Percentiles rank a stretch among this genome's conserved stretches.
Conservation (phyloP, 176 grass and related monocot genomes). For the Luzula sylvatica region DNA sequence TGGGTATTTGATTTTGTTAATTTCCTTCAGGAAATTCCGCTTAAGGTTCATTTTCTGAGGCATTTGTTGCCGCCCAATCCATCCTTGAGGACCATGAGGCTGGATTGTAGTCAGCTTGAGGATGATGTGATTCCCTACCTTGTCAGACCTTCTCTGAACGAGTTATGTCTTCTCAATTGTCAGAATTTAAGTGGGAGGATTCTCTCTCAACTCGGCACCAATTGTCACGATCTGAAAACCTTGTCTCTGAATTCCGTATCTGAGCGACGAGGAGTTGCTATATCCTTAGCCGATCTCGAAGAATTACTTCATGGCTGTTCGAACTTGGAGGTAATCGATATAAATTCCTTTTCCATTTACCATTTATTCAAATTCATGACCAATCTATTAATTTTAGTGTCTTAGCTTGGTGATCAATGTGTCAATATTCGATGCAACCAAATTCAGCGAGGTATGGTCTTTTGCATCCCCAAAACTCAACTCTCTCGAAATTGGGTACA, state of each 20-base stretch:
- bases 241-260: constrained; percentile 59
- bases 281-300: constrained; percentile 57
- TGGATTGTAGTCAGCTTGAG: constrained; percentile 69
- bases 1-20: constrained; percentile 2
- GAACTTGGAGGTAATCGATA: constrained; percentile 52
- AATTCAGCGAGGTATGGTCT: constrained; percentile 60
- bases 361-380: too few species aligned
- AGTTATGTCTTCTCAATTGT: constrained; percentile 68
- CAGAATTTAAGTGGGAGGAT: constrained; percentile 62
- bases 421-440: not conserved
- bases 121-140: constrained; percentile 51
- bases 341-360: too few species aligned
- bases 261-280: constrained; percentile 49
- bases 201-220: constrained; percentile 47
- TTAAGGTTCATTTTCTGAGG: constrained; percentile 42
- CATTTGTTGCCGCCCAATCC: constrained; percentile 54
- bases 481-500: constrained; percentile 87
- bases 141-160: constrained; percentile 51
- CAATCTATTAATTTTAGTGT: too few species aligned
- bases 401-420: constrained; percentile 37
- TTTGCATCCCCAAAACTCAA: constrained; percentile 44
- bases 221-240: constrained; percentile 76
- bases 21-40: constrained; percentile 62
- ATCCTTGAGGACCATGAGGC: constrained; percentile 49
- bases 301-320: constrained; percentile 71